Percentiles rank a stretch among this genome's conserved stretches.
phyloP scores from a whole-genome alignment of 768 basidiomycete genomes.

The Leucocoprinus birnbaumii region DNA sequence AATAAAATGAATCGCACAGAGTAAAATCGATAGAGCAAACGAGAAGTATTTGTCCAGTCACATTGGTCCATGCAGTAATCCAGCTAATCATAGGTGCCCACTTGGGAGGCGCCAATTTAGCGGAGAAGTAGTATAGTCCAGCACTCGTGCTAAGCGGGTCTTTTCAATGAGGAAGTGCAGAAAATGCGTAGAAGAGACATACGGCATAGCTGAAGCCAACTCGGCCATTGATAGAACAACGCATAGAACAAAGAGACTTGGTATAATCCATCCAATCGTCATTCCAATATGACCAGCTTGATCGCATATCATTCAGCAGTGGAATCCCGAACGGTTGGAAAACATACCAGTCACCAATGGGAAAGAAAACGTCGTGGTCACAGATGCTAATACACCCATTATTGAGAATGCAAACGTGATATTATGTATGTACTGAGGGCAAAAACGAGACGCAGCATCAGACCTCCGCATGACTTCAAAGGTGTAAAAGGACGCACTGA shows the following conservation, averaged over 20 bases:
- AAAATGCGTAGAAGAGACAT: conserved; percentile 18
- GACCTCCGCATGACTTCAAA: no score
- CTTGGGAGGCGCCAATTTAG: conserved; percentile 63
- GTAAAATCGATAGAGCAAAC: conserved; percentile 36
- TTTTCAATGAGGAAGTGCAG: not conserved
- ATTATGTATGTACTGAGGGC: conserved; percentile 43
- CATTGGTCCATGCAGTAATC: conserved; percentile 44
- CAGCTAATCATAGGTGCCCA: conserved; percentile 63
- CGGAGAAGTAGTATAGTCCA: conserved; percentile 77
- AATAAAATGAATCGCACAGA: no score
- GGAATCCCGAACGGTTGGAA: conserved; percentile 1
- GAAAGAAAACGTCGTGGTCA: conserved; percentile 52
- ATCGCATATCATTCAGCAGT: not conserved
- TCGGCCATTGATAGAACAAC: conserved; percentile 57
- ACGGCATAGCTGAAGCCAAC: conserved; percentile 61
- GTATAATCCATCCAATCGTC: conserved; percentile 65
- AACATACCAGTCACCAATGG: conserved; percentile 45
- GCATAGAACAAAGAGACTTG: conserved; percentile 53
- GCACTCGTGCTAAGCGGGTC: conserved; percentile 58
- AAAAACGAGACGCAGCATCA: not conserved
- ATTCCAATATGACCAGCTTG: conserved; percentile 68
- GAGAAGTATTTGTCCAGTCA: conserved; percentile 52
- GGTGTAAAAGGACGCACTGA: conserved; percentile 44
- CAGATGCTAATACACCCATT: conserved; percentile 57
- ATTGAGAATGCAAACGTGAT: conserved; percentile 57